Percentiles rank a stretch among this genome's conserved stretches.
Evolutionary conservation across 352 stramenopile species (phyloP).

Genomic region (Phytophthora aleatoria): DNA sequence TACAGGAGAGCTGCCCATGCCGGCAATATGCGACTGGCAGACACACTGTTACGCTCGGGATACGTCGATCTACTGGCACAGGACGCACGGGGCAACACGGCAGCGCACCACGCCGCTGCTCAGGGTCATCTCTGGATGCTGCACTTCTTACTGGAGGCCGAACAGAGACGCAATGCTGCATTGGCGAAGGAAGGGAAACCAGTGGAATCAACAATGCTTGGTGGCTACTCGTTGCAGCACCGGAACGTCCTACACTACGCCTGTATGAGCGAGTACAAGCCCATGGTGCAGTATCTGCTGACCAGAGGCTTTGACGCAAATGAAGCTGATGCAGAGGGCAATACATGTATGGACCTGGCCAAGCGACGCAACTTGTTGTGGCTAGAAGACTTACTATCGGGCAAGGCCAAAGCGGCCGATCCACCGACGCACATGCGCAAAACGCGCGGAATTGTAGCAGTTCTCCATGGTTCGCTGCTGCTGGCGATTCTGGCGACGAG

Average conservation of each 20-base stretch:
- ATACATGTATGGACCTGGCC: slow-evolving; percentile 50
- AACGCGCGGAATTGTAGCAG: slow-evolving; percentile 53
- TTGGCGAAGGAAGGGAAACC: slow-evolving; percentile 23
- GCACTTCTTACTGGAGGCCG: slow-evolving; percentile 69
- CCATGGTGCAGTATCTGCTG: slow-evolving; percentile 73
- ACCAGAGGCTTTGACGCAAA: slow-evolving; percentile 58
- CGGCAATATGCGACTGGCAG: slow-evolving; percentile 66
- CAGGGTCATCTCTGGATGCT: slow-evolving; percentile 78
- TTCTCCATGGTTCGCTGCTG: slow-evolving; percentile 57
- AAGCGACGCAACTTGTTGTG: slow-evolving; percentile 45
- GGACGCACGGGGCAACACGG: slow-evolving; percentile 69
- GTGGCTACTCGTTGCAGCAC: slow-evolving; percentile 41
- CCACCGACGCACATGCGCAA: slow-evolving; percentile 55
- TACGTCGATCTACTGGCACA: slow-evolving; percentile 52
- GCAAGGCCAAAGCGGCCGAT: slow-evolving; percentile 42
- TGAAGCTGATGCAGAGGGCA: slow-evolving; percentile 46
- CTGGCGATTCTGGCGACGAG: slow-evolving; percentile 60
- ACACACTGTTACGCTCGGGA: slow-evolving; percentile 60
- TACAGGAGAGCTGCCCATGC: slow-evolving; percentile 68
- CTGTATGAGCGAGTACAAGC: slow-evolving; percentile 64
- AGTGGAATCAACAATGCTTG: slow-evolving; percentile 27
- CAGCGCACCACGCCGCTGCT: slow-evolving; percentile 69
- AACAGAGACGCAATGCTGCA: slow-evolving; percentile 34
- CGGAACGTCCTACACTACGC: slow-evolving; percentile 65
- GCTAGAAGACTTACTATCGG: slow-evolving; percentile 54